Evolutionary conservation across 331 rosid genomes (phyloP), one percentile per base, ranked within the genome.

Genomic region (Quercus phellos): DNA sequence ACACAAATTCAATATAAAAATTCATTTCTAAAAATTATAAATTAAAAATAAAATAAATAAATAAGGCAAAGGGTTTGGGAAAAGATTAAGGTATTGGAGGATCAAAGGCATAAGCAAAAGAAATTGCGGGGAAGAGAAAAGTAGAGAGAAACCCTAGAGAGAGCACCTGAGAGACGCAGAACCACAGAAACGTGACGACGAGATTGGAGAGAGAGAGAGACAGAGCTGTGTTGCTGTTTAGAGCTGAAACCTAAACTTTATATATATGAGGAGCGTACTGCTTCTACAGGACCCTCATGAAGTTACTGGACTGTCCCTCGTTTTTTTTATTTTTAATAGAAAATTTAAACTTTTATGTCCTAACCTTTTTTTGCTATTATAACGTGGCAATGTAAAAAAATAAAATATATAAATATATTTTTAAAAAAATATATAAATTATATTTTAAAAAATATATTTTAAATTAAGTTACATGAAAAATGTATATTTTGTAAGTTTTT

Each of bases 101-200:
- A 66, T 34, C 51, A 34, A 66, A 32, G 27, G 11, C 26, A 18
- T 7, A 13, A 30, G 71, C 71, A 18, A 5, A 46, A 58, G 6
- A 32, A 66, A 66, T 18, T 18, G 51, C 5, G 19, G 11, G 12
- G 4, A 5, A 43, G 1, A 5, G 3, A 70, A 16, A 1, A 22
- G 50, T 22, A 24, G 1, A 14, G 56, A 34, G 66, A 60, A 85
- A 81, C 85, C 84, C 89, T 76, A 84, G 68, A 24, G 72, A 38
- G 74, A 38, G 81, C 88, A 88, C 97, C 94, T 67, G 86, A 81
- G 35, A 75, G n/a, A 72, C 68, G 88, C 83, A 50, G 81, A 85
- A 71, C 88, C 91, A 83, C 91, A 74, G 76, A 87, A 73, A 70
- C 72, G 73, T 4, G 77, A 46, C 68, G 77, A 85, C 68, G 29